Conservation (phyloP, 208 protist species). For the Trypanosoma lewisi region DNA sequence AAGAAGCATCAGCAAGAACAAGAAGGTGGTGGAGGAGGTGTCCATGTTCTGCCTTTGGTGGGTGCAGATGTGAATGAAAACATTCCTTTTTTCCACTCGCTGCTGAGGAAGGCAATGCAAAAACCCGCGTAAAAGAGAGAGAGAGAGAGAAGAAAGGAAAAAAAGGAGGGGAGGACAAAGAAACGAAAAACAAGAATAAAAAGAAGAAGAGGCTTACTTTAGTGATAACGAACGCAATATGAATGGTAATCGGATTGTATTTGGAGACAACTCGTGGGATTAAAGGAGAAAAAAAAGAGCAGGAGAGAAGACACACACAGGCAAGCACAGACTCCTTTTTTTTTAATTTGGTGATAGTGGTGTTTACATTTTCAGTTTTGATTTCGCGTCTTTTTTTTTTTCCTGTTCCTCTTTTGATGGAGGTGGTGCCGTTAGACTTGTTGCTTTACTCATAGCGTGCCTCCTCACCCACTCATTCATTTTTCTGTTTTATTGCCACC, state of each 20-base stretch:
- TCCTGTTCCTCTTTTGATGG: constrained; percentile 1
- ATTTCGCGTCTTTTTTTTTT: neutral
- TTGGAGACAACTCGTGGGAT: neutral
- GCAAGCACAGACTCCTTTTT: too few species aligned
- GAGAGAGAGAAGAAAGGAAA: neutral
- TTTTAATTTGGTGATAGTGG: too few species aligned
- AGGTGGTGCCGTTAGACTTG: neutral
- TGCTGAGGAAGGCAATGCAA: constrained; percentile 3
- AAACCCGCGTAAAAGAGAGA: neutral
- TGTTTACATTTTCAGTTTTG: too few species aligned
- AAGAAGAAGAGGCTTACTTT: neutral
- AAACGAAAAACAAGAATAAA: neutral
- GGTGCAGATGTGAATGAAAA: neutral
- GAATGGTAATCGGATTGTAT: neutral
- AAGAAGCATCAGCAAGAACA: constrained; percentile 15
- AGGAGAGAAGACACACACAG: neutral
- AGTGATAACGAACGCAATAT: neutral
- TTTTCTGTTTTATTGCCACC: neutral
- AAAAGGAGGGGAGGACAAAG: neutral
- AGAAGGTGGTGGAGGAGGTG: too few species aligned
- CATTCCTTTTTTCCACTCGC: constrained; percentile 9
- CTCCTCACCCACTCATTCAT: neutral
- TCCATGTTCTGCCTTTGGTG: neutral
- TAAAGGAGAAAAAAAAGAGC: neutral
- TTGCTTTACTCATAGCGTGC: neutral